These are phyloP conservation scores for Globisporangium carolinianum DNA, from an alignment of 352 stramenopile genomes.

Conservation along the genomic window DNA sequence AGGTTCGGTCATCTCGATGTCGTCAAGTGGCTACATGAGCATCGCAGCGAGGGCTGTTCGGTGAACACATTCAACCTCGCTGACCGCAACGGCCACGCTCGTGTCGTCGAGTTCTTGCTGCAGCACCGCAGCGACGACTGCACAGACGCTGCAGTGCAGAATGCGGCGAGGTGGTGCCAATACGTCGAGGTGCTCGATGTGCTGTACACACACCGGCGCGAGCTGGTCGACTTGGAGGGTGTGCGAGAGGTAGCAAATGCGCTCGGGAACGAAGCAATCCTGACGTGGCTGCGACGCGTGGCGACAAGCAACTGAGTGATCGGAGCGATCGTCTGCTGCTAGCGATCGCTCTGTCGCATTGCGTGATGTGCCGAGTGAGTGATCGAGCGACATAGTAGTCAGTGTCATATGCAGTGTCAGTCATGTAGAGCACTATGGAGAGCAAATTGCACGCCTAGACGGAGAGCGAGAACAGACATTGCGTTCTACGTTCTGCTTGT, in stretches of 20 bases:
- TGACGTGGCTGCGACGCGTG: neutral
- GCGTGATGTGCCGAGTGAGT: too few relatives aligned
- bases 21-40: constrained; percentile 6
- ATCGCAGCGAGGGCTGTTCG: constrained; percentile 13
- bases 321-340: too few relatives aligned
- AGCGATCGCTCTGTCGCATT: too few relatives aligned
- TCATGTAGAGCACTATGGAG: too few relatives aligned
- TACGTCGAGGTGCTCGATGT: neutral
- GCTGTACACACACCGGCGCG: neutral
- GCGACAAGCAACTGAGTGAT: too few relatives aligned
- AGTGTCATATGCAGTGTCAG: too few relatives aligned
- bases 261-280: neutral
- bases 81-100: neutral
- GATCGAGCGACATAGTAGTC: too few relatives aligned
- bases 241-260: neutral
- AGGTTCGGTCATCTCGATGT: neutral
- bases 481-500: too few relatives aligned
- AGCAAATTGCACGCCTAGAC: too few relatives aligned
- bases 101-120: constrained; percentile 1
- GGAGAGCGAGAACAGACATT: too few relatives aligned
- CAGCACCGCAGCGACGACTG: neutral
- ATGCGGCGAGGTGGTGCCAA: neutral
- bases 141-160: neutral
- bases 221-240: neutral
- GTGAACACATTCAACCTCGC: neutral